Conservation (phyloP, 345 rosid genomes). For the Litchi chinensis region DNA sequence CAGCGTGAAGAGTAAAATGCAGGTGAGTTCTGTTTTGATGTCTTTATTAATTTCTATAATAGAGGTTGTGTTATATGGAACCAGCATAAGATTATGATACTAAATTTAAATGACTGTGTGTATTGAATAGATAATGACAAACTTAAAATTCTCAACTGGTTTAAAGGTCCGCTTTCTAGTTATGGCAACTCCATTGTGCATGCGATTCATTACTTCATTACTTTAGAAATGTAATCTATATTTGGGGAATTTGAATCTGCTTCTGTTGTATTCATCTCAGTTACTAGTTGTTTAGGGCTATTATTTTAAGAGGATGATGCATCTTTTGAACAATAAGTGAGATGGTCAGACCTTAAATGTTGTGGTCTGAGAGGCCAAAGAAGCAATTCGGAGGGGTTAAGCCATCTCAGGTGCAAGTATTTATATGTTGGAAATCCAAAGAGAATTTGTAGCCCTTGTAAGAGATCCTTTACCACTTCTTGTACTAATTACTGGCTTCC, state of each 20-base stretch:
- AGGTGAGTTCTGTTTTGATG: conserved; percentile 52
- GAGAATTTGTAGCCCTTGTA: neutral
- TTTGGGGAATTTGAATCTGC: neutral
- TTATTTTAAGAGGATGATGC: neutral
- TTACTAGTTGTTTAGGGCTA: neutral
- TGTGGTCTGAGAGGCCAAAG: neutral
- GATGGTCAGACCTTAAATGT: neutral
- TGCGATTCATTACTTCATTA: neutral
- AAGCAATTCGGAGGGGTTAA: neutral
- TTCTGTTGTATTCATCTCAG: neutral
- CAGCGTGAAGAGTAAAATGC: conserved; percentile 84
- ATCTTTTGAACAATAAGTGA: neutral
- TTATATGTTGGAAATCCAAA: conserved; percentile 2
- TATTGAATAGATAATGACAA: neutral
- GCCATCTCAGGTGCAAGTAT: neutral
- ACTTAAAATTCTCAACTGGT: neutral
- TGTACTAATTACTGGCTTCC: neutral
- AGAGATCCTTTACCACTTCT: neutral
- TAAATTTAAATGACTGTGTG: neutral
- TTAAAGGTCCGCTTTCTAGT: neutral
- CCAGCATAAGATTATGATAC: neutral
- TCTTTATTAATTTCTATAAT: neutral
- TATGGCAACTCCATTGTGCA: no score
- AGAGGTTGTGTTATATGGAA: neutral
- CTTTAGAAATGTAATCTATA: neutral